Percentiles rank a stretch among this genome's conserved stretches.
phyloP scores from a whole-genome alignment of 2,329 filamentous ascomycete species.

The Colletotrichum caudatum region DNA sequence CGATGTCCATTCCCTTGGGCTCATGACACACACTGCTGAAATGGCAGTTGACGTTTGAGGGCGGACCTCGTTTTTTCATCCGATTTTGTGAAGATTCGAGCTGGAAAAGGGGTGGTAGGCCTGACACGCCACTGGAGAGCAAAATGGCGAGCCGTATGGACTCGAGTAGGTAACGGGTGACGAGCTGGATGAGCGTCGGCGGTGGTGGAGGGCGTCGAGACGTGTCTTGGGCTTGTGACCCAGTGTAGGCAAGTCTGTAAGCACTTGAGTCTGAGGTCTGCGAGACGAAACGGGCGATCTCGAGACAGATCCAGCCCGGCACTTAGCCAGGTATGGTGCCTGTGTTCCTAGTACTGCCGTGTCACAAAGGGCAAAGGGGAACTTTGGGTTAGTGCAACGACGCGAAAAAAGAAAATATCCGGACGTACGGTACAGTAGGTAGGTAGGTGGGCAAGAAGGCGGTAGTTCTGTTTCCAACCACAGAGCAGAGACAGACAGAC shows the following conservation, averaged over 20 bases:
- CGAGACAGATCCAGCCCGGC: not conserved
- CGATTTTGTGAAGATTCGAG: not conserved
- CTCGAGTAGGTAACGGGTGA: no score
- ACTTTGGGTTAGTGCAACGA: slow-evolving; percentile 3
- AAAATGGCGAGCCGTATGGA: not conserved
- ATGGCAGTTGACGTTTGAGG: slow-evolving; percentile 16
- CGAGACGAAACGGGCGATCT: slow-evolving; percentile 12
- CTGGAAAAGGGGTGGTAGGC: not conserved
- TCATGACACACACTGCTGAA: slow-evolving; percentile 12
- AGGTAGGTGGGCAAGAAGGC: no score
- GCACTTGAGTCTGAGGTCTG: slow-evolving; percentile 2
- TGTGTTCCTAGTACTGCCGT: not conserved
- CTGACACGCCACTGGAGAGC: not conserved
- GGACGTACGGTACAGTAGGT: not conserved
- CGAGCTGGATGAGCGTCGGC: not conserved
- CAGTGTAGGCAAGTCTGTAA: not conserved
- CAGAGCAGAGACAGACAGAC: not conserved
- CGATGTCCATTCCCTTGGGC: slow-evolving; percentile 22
- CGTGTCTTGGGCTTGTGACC: slow-evolving; percentile 25
- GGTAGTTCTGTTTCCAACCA: slow-evolving; percentile 8
- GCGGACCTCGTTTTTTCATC: slow-evolving; percentile 15
- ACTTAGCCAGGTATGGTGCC: no score
- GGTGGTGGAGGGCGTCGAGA: slow-evolving; percentile 18
- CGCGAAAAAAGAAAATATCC: slow-evolving; percentile 18
- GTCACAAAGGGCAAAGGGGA: slow-evolving; percentile 4